Percentiles rank a stretch among this genome's conserved stretches.
Evolutionary conservation across 495 filamentous ascomycete genomes (phyloP).

Genomic region (Talaromyces borbonicus): DNA sequence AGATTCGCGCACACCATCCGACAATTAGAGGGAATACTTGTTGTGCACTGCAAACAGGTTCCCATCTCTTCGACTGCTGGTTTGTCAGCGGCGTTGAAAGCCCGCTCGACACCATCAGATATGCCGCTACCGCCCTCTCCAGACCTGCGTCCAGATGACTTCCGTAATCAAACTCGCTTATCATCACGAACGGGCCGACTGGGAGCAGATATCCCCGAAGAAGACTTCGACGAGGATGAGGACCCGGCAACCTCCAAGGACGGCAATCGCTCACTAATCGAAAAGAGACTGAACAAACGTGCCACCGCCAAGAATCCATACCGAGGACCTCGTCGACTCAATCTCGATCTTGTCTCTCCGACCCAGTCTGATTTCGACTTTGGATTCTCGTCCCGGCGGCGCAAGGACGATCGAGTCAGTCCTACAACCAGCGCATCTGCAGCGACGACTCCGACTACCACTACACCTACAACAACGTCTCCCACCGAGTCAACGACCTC

Average conservation of each 20-base stretch:
- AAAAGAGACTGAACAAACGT: slow-evolving; percentile 1
- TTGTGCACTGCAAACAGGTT: slow-evolving; percentile 13
- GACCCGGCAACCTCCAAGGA: neutral
- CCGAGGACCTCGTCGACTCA: neutral
- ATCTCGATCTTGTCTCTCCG: too few relatives aligned
- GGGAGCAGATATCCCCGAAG: too few relatives aligned
- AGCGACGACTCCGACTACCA: neutral
- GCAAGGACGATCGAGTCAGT: neutral
- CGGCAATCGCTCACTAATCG: neutral
- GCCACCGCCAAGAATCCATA: neutral
- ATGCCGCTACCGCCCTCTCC: slow-evolving; percentile 2
- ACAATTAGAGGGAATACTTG: slow-evolving; percentile 11
- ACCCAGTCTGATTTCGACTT: neutral
- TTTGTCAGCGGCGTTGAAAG: too few relatives aligned
- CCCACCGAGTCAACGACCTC: too few relatives aligned
- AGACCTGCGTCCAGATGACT: neutral
- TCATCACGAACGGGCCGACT: neutral
- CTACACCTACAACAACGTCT: slow-evolving; percentile 3
- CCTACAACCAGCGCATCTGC: neutral
- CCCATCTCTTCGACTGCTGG: neutral
- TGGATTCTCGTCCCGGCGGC: neutral
- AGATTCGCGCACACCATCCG: slow-evolving; percentile 12
- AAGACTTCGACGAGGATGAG: neutral
- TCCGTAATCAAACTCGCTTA: neutral
- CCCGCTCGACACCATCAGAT: neutral